These are phyloP conservation scores for Halophytophthora batemanensis DNA, from an alignment of 352 stramenopile species.

Conservation along the genomic window DNA sequence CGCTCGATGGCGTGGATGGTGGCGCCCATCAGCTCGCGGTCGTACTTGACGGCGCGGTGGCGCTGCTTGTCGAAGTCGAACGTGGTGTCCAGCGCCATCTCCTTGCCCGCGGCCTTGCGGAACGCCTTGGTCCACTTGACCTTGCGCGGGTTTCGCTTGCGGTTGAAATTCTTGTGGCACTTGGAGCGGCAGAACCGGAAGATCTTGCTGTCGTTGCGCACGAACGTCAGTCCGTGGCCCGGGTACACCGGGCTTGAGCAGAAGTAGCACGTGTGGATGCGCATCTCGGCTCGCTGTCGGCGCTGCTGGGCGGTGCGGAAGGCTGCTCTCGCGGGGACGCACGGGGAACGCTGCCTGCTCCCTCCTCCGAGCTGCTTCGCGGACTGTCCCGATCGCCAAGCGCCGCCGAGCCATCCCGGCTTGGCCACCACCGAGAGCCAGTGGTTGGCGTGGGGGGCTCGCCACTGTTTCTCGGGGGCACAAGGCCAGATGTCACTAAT, in stretches of 20 bases:
- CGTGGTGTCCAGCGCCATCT: slow-evolving; percentile 99
- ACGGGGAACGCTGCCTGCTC: too few species aligned
- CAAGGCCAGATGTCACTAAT: too few species aligned
- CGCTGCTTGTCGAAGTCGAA: slow-evolving; percentile 99
- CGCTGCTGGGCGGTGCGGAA: too few species aligned
- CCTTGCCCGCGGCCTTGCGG: slow-evolving; percentile 97
- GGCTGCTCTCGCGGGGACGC: too few species aligned
- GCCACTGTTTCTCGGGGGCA: too few species aligned
- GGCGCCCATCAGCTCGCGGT: slow-evolving; percentile 98
- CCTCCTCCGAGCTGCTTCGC: too few species aligned
- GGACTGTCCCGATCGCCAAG: too few species aligned
- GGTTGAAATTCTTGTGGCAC: slow-evolving; percentile 99
- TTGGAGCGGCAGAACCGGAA: slow-evolving; percentile 99
- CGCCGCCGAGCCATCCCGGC: too few species aligned
- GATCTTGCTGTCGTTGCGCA: slow-evolving; percentile 99
- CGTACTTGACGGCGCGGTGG: slow-evolving; percentile 99
- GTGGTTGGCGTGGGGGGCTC: too few species aligned
- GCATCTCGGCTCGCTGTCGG: slow-evolving; percentile 63
- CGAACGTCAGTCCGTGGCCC: slow-evolving; percentile 98
- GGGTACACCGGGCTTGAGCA: slow-evolving; percentile 99
- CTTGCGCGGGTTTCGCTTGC: slow-evolving; percentile 99
- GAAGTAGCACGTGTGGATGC: slow-evolving; percentile 99
- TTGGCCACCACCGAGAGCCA: too few species aligned
- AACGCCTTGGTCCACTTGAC: slow-evolving; percentile 99
- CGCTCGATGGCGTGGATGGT: slow-evolving; percentile 98